Percentiles rank a stretch among this genome's conserved stretches.
Evolutionary conservation across 2,329 filamentous ascomycete genomes (phyloP).

Genomic region (Grosmannia serpens): DNA sequence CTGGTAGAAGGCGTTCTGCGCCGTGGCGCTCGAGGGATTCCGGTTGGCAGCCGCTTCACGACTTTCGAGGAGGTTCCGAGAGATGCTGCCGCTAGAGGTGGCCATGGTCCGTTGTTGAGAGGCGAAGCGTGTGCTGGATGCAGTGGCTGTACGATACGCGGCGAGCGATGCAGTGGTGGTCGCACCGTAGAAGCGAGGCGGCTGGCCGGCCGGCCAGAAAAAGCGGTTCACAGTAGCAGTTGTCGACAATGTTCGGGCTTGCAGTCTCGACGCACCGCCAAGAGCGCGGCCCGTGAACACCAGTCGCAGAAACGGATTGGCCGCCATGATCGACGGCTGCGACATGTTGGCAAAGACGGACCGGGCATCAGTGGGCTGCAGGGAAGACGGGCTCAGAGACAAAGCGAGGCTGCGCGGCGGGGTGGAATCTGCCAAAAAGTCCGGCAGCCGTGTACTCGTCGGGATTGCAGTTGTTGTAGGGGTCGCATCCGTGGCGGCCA

Average conservation of each 20-base stretch:
- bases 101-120: constrained; percentile 8
- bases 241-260: neutral
- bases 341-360: constrained; percentile 6
- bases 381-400: constrained; percentile 14
- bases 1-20: constrained; percentile 91
- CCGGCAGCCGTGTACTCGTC: neutral
- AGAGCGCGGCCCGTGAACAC: neutral
- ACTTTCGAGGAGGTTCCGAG: constrained; percentile 62
- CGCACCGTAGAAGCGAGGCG: constrained; percentile 6
- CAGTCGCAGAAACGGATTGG: constrained; percentile 4
- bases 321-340: neutral
- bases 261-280: neutral
- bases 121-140: neutral
- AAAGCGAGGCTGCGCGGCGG: constrained; percentile 12
- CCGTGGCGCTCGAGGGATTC: constrained; percentile 74
- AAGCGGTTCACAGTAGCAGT: neutral
- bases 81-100: constrained; percentile 33
- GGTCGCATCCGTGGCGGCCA: neutral
- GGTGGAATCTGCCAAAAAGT: neutral
- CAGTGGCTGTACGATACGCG: neutral
- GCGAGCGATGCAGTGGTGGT: neutral
- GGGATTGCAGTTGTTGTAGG: neutral
- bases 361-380: constrained; percentile 13
- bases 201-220: neutral
- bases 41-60: constrained; percentile 88